Evolutionary conservation across 306 rosid species (phyloP).

Genomic region (Sophora flavescens): DNA sequence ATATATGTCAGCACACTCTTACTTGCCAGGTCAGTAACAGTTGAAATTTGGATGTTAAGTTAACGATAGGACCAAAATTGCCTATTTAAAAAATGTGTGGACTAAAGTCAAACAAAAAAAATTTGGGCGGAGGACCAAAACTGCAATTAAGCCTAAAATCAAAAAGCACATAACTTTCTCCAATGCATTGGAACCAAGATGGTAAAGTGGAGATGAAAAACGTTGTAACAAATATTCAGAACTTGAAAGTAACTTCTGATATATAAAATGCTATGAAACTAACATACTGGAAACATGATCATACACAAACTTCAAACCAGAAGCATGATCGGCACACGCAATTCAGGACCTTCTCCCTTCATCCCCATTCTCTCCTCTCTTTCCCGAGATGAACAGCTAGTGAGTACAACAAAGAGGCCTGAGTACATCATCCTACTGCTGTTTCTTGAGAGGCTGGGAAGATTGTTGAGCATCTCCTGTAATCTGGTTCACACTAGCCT

Average conservation of each 20-base stretch:
- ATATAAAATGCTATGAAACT: conserved; percentile 24
- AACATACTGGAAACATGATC: conserved; percentile 38
- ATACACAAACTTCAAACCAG: conserved; percentile 25
- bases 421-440: conserved; percentile 56
- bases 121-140: too few relatives aligned
- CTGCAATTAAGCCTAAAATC: too few relatives aligned
- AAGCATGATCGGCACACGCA: conserved; percentile 33
- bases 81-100: too few relatives aligned
- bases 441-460: conserved; percentile 63
- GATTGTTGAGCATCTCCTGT: conserved; percentile 53
- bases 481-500: conserved; percentile 73
- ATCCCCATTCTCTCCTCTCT: conserved; percentile 41
- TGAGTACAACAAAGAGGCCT: conserved; percentile 31
- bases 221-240: conserved; percentile 15
- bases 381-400: conserved; percentile 29
- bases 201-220: conserved; percentile 14
- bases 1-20: too few relatives aligned
- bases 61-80: too few relatives aligned
- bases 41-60: too few relatives aligned
- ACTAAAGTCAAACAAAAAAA: too few relatives aligned
- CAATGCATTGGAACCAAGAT: conserved; percentile 32
- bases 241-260: conserved; percentile 5
- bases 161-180: conserved; percentile 10
- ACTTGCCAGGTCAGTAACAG: too few relatives aligned
- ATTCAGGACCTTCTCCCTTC: conserved; percentile 51